Percentiles rank a stretch among this genome's conserved stretches.
Evolutionary conservation across 352 stramenopile genomes (phyloP).

Genomic region (Pythium grandisporangium): DNA sequence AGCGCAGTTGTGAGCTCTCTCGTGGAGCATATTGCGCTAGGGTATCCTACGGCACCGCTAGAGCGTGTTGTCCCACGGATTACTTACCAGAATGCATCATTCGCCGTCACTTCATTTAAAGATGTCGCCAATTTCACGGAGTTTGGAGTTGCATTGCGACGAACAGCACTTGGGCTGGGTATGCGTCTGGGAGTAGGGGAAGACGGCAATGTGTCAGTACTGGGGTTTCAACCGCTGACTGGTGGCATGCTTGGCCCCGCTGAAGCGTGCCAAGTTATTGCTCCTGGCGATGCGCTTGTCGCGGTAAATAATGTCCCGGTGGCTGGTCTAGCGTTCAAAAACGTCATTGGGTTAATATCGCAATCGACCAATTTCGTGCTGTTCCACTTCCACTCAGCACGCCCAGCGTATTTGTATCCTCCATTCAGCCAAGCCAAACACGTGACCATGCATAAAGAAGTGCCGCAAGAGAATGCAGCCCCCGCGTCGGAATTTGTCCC

Average conservation of each 20-base stretch:
- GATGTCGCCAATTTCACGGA: slow-evolving; percentile 51
- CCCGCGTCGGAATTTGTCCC: slow-evolving; percentile 41
- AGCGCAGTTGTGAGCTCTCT: slow-evolving; percentile 65
- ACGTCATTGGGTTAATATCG: slow-evolving; percentile 66
- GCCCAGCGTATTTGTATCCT: slow-evolving; percentile 55
- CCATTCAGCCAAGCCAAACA: slow-evolving; percentile 52
- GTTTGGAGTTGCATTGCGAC: slow-evolving; percentile 58
- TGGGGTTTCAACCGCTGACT: slow-evolving; percentile 70
- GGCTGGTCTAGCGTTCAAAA: slow-evolving; percentile 50
- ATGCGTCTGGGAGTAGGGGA: slow-evolving; percentile 72
- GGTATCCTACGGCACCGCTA: slow-evolving; percentile 52
- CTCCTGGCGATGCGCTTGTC: slow-evolving; percentile 58
- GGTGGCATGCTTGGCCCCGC: slow-evolving; percentile 71
- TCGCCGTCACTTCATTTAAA: slow-evolving; percentile 36
- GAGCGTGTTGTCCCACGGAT: slow-evolving; percentile 26
- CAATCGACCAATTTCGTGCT: slow-evolving; percentile 50
- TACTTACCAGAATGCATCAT: slow-evolving; percentile 45
- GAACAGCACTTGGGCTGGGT: slow-evolving; percentile 62
- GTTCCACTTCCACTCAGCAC: slow-evolving; percentile 78
- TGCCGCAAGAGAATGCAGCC: slow-evolving; percentile 24
- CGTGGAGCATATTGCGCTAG: slow-evolving; percentile 75
- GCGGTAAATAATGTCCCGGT: slow-evolving; percentile 71
- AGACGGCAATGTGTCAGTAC: slow-evolving; percentile 50
- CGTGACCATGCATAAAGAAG: slow-evolving; percentile 31
- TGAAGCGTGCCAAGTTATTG: slow-evolving; percentile 66